Evolutionary conservation across 768 basidiomycete species (phyloP), one percentile per base, ranked within the genome.

Genomic region (Gautieria morchelliformis): DNA sequence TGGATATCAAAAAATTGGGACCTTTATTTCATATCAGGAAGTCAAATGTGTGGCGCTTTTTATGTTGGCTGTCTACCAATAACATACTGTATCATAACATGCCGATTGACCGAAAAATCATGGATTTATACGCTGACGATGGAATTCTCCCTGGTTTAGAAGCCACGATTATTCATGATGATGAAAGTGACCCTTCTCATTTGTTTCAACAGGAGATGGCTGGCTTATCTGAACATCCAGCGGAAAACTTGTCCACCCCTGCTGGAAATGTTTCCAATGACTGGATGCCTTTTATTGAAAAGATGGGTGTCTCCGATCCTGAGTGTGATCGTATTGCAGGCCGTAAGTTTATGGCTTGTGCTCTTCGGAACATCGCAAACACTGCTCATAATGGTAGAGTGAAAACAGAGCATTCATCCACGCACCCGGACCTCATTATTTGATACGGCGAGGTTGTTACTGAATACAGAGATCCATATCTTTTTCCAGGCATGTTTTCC

Each of bases 41-140:
- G n/a, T n/a, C n/a, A n/a, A n/a, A n/a, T n/a, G n/a, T n/a, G n/a
- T n/a, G n/a, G n/a, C n/a, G n/a, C n/a, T n/a, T n/a, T n/a, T n/a
- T n/a, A n/a, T n/a, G n/a, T n/a, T n/a, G n/a, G n/a, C n/a, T n/a
- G n/a, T n/a, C n/a, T n/a, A n/a, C n/a, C n/a, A n/a, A 77, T 56
- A 78, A 76, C 59, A 59, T 42, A 0, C 44, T 71, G 4, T 77
- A 77, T 57, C 45, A 19, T 10, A 10, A n/a, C 15, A 47, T 47
- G 10, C 45, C 45, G 8, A 8, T 47, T 10, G 45, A 47, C 20
- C 15, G 45, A 8, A 19, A 9, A 9, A n/a, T 47, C 10, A 47
- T 47, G 45, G 45, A 47, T 19, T 19, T 47, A 19, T 47, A 47
- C 19, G 10, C 45, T 47, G 45, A 47, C 22, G 19, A 9, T 8